phyloP scores from a whole-genome alignment of 1,284 basidiomycete species.

The Coniferiporia sulphurascens region DNA sequence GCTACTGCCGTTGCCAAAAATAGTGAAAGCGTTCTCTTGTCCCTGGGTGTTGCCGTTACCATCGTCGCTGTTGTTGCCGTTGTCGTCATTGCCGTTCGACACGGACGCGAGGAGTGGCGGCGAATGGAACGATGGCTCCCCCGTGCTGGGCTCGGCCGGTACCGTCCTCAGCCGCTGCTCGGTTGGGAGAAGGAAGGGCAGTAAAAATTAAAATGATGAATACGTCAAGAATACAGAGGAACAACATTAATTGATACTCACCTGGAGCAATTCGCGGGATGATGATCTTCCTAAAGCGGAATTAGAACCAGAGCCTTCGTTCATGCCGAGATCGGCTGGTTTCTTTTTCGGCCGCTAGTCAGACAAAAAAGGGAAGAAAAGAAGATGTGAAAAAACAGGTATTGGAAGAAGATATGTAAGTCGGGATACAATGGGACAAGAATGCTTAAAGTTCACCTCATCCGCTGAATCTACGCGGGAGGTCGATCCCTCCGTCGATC shows the following conservation, averaged over 20 bases:
- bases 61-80: not conserved
- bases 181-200: not conserved
- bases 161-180: conserved; percentile 13
- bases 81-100: conserved; percentile 1
- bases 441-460: too few relatives aligned
- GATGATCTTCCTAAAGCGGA: too few relatives aligned
- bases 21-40: not conserved
- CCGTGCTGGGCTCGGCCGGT: conserved; percentile 12
- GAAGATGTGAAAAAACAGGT: too few relatives aligned
- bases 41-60: not conserved
- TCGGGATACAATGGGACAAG: too few relatives aligned
- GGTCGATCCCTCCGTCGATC: not conserved
- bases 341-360: too few relatives aligned
- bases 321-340: too few relatives aligned
- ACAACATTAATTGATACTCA: not conserved
- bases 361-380: too few relatives aligned
- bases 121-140: conserved; percentile 10
- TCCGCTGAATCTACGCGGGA: too few relatives aligned
- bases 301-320: too few relatives aligned
- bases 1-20: not conserved
- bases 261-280: not conserved
- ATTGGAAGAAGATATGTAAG: too few relatives aligned
- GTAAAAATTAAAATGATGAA: not conserved
- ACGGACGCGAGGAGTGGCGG: conserved; percentile 11
- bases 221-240: not conserved